Base-by-base conservation (phyloP, 2,329 filamentous ascomycete genomes). In the Venturia oleaginea region DNA sequence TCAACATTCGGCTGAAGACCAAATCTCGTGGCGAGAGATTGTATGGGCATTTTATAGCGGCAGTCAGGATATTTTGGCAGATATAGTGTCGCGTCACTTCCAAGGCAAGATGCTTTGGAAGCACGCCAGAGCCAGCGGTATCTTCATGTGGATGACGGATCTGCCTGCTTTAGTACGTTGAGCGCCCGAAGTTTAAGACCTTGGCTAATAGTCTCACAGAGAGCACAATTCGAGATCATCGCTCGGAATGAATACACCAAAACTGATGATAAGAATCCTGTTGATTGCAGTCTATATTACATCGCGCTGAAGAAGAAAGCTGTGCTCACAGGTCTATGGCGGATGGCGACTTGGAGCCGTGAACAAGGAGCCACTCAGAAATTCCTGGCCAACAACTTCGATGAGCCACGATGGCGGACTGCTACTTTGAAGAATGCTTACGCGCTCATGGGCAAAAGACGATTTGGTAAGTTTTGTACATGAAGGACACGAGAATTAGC, bases 371-470 rank as follows among this genome's bases (percentile, higher is more conserved):
- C 89, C 0, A 99, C 94, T 0, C 84, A 88, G 66, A 86, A 84
- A 66, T 81, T 99, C 37, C 79, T 99, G 27, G 83, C 88, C n/a
- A 95, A 97, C 71, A 92, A 97, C 73, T 99, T 99, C 74, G 82
- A 85, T 4, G 90, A 96, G 67, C 83, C 87, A 0, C 88, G 90
- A 69, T 97, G 94, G 90, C 89, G 85, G 73, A 96, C 90, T 1
- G 86, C 91, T 4, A 94, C 94, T 0, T 79, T 96, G 66, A 99
- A 99, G 76, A 99, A 99, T 73, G 94, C 94, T 0, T 99, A 97
- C 76, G 93, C 94, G 2, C 77, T 99, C 64, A 87, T 99, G 72
- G 94, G 93, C 68, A 95, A 92, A 76, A 84, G 91, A 55, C 83
- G 94, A 61, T 97, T 97, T 73, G 85, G 89, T 91, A 75, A 72